Evolutionary conservation across 73 alveolate genomes (phyloP), one percentile per base, ranked within the genome.

Genomic region (Symbiodinium pilosum): DNA sequence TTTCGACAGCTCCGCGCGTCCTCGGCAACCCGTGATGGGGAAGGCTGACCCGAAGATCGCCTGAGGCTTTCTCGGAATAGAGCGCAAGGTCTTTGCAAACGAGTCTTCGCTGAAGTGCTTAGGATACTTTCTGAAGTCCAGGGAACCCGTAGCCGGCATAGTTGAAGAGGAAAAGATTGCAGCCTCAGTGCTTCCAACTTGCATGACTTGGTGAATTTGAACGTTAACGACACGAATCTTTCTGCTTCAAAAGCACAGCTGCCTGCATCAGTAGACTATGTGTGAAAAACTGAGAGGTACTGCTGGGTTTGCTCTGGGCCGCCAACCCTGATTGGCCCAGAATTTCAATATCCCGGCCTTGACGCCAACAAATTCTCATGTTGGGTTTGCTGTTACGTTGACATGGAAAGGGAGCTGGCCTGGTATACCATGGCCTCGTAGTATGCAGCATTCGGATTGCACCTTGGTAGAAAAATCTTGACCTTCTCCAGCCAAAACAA

Each of bases 351-450:
- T 91, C 26, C 96, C 88, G 1, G 96, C 43, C 96, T 91, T 75
- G 34, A 43, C 42, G 88, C 28, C 44, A 81, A 24, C 21, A 28
- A 81, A 18, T 40, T 0, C 34, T 20, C 28, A 36, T 20, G n/a
- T n/a, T n/a, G n/a, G n/a, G n/a, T n/a, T n/a, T n/a, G n/a, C n/a
- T n/a, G n/a, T n/a, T n/a, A n/a, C n/a, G n/a, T n/a, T n/a, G n/a
- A n/a, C n/a, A n/a, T 32, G 36, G 7, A 30, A 16, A 16, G 9
- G 44, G 75, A 28, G 44, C 69, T 0, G 44, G 52, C 97, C 97
- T 91, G 97, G 56, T 91, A 91, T 52, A 91, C 97, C 97, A 91
- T 91, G 30, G 97, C 97, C 68, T 91, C 97, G 40, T 91, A 91
- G 97, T 91, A 91, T 26, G 97, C 97, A 14, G 97, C 97, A 32